Evolutionary conservation across 148 eudicot genomes (phyloP).

Genomic region (Euryodendron excelsum): DNA sequence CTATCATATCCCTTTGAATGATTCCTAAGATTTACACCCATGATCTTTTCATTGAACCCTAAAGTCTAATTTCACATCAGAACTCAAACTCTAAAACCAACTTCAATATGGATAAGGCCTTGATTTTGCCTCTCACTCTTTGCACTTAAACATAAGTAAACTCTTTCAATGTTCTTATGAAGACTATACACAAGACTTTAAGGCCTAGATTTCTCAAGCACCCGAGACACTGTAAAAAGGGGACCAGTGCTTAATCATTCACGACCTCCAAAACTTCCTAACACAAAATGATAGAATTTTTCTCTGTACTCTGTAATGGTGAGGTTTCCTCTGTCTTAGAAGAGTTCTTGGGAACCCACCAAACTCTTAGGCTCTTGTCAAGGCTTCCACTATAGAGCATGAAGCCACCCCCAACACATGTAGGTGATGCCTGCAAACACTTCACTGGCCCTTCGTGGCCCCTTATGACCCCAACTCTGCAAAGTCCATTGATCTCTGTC

Average conservation of each 20-base stretch:
- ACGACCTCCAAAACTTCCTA: not conserved
- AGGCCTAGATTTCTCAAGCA: not conserved
- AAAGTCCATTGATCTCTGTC: conserved; percentile 35
- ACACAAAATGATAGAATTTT: not conserved
- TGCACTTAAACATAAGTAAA: not conserved
- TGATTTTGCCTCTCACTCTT: not conserved
- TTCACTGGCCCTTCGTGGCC: conserved; percentile 87
- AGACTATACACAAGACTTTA: conserved; percentile 4
- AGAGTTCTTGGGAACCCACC: conserved; percentile 71
- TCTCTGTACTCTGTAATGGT: not conserved
- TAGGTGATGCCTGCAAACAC: conserved; percentile 62
- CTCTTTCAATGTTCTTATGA: not conserved
- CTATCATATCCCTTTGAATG: not conserved
- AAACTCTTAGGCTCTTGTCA: conserved; percentile 83
- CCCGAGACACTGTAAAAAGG: conserved; percentile 2
- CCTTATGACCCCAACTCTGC: conserved; percentile 45
- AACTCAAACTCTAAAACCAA: conserved; percentile 2
- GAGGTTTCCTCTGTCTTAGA: conserved; percentile 17
- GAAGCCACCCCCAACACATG: conserved; percentile 71
- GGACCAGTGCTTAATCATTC: conserved; percentile 9
- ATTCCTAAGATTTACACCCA: not conserved
- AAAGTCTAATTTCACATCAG: not conserved
- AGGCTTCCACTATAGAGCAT: conserved; percentile 86
- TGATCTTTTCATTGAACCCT: not conserved
- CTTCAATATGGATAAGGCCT: not conserved